phyloP scores from a whole-genome alignment of 768 basidiomycete genomes.

The Gyrodon lividus region DNA sequence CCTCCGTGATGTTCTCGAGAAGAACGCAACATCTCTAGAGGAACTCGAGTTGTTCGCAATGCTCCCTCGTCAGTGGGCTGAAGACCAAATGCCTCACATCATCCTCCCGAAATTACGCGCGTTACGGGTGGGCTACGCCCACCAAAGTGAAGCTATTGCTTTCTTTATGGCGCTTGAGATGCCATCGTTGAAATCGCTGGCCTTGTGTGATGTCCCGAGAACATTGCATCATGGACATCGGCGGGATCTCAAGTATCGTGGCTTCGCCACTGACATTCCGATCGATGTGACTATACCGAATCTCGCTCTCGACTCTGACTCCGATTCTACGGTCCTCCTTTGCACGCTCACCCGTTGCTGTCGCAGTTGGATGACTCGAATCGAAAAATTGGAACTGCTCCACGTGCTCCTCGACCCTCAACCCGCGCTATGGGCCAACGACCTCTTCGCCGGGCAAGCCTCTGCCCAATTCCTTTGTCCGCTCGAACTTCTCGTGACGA shows the following conservation, averaged over 20 bases:
- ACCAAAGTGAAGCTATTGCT: background rate
- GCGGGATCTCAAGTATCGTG: background rate
- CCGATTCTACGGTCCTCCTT: background rate
- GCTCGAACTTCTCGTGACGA: background rate
- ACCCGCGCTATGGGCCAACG: background rate
- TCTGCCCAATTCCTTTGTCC: background rate
- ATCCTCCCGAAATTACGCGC: background rate
- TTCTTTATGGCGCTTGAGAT: background rate
- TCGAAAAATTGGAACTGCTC: background rate
- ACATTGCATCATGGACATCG: background rate
- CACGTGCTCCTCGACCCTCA: background rate
- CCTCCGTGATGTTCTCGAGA: background rate
- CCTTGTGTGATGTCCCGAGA: background rate
- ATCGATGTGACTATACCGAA: background rate
- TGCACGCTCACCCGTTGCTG: background rate
- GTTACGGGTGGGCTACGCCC: background rate
- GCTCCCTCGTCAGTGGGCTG: background rate
- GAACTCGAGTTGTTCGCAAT: background rate
- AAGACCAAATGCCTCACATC: background rate
- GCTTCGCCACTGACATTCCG: background rate
- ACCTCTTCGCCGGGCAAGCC: background rate
- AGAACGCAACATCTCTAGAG: background rate
- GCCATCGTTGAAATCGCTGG: slow-evolving; percentile 2
- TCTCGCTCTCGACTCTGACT: background rate
- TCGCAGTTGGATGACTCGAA: background rate